phyloP scores from a whole-genome alignment of 139 green algal genomes.

The Astrephomene gubernaculifera region DNA sequence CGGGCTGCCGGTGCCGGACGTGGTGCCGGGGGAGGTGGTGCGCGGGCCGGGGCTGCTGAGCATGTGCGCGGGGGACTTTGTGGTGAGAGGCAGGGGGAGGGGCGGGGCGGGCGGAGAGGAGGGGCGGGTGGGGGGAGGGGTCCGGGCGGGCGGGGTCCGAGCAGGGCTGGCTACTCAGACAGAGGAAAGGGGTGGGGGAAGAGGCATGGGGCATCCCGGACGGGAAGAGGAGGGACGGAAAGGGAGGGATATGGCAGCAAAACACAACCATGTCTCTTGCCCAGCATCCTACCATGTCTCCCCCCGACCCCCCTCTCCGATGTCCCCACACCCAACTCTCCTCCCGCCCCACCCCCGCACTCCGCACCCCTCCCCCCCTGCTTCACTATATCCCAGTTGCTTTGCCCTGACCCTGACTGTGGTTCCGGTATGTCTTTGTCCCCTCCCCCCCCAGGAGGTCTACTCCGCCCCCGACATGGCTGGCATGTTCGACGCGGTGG shows the following conservation, averaged over 20 bases:
- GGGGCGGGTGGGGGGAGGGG: no score
- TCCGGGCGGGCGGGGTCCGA: not conserved
- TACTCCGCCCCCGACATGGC: conserved; percentile 72
- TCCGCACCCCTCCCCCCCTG: not conserved
- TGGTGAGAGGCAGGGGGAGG: conserved; percentile 56
- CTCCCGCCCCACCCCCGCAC: not conserved
- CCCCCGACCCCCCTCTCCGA: not conserved
- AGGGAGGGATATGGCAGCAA: not conserved
- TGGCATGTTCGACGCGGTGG: conserved; percentile 88
- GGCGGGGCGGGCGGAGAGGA: not conserved
- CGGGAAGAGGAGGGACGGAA: not conserved
- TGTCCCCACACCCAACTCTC: not conserved
- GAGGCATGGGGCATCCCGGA: not conserved
- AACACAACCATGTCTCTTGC: no score
- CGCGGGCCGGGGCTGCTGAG: conserved; percentile 69
- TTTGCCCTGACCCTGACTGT: no score
- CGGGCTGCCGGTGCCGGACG: conserved; percentile 78
- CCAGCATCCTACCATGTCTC: no score
- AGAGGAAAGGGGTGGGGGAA: not conserved
- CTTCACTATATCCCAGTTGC: no score
- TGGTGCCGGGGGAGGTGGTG: conserved; percentile 67
- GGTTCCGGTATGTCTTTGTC: no score
- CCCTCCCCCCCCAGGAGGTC: conserved; percentile 72
- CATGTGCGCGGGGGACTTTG: conserved; percentile 98
- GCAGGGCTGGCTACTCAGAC: not conserved